Base-by-base conservation (phyloP, 352 stramenopile species). In the Thraustochytrium striatum region DNA sequence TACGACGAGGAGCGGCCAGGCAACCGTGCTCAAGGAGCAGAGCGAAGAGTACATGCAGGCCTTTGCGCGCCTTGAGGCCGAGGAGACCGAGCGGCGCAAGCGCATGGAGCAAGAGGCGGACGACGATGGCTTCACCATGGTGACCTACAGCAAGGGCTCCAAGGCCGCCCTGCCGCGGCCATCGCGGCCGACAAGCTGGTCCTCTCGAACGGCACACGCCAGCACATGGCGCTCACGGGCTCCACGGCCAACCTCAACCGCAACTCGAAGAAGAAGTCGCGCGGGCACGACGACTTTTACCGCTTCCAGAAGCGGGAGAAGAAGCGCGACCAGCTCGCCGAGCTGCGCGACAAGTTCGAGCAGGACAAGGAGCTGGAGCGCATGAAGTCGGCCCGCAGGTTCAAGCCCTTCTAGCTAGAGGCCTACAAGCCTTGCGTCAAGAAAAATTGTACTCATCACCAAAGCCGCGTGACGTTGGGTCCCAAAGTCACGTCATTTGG, bases 311-410 rank as follows among this genome's bases (percentile, higher is more conserved):
- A 19, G 30, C 65, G 65, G 33, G 65, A 72, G 21, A 9, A 61
- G 21, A 75, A 75, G 47, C 43, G 52, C 30, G n/a, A n/a, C 30
- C n/a, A 61, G 39, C 65, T 75, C 13, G 65, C 65, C 0, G 65
- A 75, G 28, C 65, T 75, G 0, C 65, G 65, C 30, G 65, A 30
- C 44, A 72, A 61, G 28, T 75, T 75, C 30, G 65, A 75, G 47
- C 65, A 75, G 50, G 65, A 75, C 65, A 75, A 75, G 39, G 9
- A 58, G 44, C 65, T 75, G 32, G 44, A 75, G 52, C 65, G 65
- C 41, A 39, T 75, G 41, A 75, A 75, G 52, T 39, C 65, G 16
- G 58, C 65, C 3, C 32, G 52, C 8, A n/a, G 25, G 9, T 75
- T 75, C 52, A 25, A 1, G 3, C 65, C 65, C 5, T 13, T 72